Conservation (phyloP, 805 yeast species). For the Kuraishia piskuri region DNA sequence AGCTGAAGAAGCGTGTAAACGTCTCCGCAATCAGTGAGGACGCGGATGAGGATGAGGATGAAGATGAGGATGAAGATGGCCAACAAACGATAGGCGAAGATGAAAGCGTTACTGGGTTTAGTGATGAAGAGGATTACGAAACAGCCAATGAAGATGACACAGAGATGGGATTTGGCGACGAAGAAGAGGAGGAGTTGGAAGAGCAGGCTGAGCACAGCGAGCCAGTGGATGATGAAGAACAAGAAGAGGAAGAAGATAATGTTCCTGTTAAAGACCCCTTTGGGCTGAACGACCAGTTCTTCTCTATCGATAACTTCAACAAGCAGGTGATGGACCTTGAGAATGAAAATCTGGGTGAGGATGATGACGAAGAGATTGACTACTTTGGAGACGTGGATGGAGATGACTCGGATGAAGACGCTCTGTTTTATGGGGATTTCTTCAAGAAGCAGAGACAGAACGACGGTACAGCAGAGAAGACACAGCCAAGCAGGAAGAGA, state of each 20-base stretch:
- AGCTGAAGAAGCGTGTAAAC: slow-evolving; percentile 29
- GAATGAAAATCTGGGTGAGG: slow-evolving; percentile 27
- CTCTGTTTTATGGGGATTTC: slow-evolving; percentile 58
- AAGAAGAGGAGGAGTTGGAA: slow-evolving; percentile 19
- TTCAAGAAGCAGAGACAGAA: slow-evolving; percentile 30
- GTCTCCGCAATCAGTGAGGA: slow-evolving; percentile 8
- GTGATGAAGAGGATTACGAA: slow-evolving; percentile 14
- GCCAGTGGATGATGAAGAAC: slow-evolving; percentile 19
- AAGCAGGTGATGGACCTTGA: slow-evolving; percentile 64
- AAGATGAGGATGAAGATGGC: slow-evolving; percentile 17
- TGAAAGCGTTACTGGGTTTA: slow-evolving; percentile 14
- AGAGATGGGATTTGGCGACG: slow-evolving; percentile 17
- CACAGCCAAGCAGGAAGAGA: slow-evolving; percentile 9
- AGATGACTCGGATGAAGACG: slow-evolving; percentile 40
- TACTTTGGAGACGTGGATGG: slow-evolving; percentile 37
- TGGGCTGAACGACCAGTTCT: slow-evolving; percentile 78
- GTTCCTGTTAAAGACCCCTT: slow-evolving; percentile 35
- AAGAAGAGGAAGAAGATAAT: slow-evolving; percentile 17
- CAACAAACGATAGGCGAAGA: no score
- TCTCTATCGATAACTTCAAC: slow-evolving; percentile 79
- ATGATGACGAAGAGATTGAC: slow-evolving; percentile 35
- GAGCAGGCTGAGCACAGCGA: slow-evolving; percentile 17
- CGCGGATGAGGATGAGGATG: slow-evolving; percentile 16
- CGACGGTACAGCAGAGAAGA: slow-evolving; percentile 16
- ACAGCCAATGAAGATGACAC: slow-evolving; percentile 19